These are phyloP conservation scores for Metschnikowia corniflorae DNA, from an alignment of 805 yeast species.

Conservation along the genomic window DNA sequence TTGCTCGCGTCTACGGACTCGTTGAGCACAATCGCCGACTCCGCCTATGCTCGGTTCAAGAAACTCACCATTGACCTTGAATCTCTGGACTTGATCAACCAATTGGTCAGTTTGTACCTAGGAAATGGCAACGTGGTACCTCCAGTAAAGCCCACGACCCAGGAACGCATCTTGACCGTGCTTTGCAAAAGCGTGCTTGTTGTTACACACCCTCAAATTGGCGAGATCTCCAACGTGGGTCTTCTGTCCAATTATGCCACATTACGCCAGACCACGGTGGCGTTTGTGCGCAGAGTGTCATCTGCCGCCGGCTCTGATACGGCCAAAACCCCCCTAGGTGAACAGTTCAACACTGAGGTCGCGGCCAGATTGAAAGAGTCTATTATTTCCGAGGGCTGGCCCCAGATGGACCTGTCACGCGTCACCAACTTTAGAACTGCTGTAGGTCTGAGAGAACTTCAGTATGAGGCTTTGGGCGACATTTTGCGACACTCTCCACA, in stretches of 20 bases:
- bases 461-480: conserved; percentile 77
- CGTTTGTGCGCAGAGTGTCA: conserved; percentile 62
- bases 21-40: conserved; percentile 51
- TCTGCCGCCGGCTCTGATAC: conserved; percentile 8
- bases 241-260: conserved; percentile 50
- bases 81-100: conserved; percentile 39
- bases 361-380: conserved; percentile 52
- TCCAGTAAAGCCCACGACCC: conserved; percentile 52
- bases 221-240: conserved; percentile 56
- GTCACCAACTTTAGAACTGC: conserved; percentile 34
- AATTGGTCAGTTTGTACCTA: conserved; percentile 45
- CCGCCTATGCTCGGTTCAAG: conserved; percentile 49
- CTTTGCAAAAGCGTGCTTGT: conserved; percentile 53
- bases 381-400: conserved; percentile 60
- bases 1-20: conserved; percentile 64
- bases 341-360: conserved; percentile 37
- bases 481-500: conserved; percentile 48
- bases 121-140: conserved; percentile 46
- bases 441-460: conserved; percentile 51
- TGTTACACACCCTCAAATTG: conserved; percentile 38
- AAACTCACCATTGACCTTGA: conserved; percentile 54
- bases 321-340: not conserved
- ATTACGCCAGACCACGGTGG: conserved; percentile 54
- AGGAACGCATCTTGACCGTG: conserved; percentile 51
- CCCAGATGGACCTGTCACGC: conserved; percentile 35